A percentile compares a stretch with the other conserved stretches of the same genome.
phyloP scores from a whole-genome alignment of 306 rosid species.

The Quercus cerris region DNA sequence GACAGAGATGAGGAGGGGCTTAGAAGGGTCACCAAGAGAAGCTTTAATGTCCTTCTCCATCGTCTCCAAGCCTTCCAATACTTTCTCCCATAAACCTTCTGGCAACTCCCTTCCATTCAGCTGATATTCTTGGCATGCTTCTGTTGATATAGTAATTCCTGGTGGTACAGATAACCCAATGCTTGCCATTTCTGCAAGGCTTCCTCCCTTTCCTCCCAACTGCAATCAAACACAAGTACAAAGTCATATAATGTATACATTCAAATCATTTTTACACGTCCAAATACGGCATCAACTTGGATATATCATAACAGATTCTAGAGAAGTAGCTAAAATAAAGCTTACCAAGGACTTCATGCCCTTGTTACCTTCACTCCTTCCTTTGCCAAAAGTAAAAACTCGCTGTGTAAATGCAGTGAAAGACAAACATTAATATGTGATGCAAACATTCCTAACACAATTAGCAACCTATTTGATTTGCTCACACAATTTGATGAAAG shows the following conservation, averaged over 20 bases:
- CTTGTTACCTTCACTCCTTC: conserved; percentile 86
- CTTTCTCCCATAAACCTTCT: conserved; percentile 75
- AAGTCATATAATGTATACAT: neutral
- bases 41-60: conserved; percentile 78
- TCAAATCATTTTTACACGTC: neutral
- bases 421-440: no score
- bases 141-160: conserved; percentile 96
- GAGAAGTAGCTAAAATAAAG: neutral
- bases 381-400: conserved; percentile 91
- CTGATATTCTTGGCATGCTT: conserved; percentile 96
- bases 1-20: conserved; percentile 83
- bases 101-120: conserved; percentile 57
- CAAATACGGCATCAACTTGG: neutral
- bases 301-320: neutral
- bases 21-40: conserved; percentile 77
- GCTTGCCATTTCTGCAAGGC: conserved; percentile 96
- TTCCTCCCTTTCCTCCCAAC: conserved; percentile 99
- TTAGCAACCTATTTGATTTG: neutral
- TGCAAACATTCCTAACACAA: no score
- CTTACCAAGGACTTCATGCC: conserved; percentile 93
- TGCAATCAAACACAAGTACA: conserved; percentile 11
- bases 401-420: conserved; percentile 44
- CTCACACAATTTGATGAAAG: neutral
- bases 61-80: conserved; percentile 55
- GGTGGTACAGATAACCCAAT: conserved; percentile 90